Evolutionary conservation across 2,329 filamentous ascomycete genomes (phyloP).

Genomic region (Xylaria sp.): DNA sequence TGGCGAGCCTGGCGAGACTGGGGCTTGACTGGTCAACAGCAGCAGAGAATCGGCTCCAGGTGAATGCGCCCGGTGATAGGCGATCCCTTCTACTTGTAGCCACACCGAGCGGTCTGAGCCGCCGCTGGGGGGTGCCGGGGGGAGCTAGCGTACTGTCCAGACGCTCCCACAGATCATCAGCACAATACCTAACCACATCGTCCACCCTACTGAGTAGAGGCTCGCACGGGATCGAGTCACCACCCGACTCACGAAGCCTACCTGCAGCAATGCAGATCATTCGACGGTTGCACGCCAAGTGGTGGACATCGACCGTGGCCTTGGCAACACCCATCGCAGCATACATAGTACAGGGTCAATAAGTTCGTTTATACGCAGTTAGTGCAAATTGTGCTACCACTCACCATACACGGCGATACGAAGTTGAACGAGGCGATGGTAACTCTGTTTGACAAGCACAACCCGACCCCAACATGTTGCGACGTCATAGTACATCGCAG

Average conservation of each 20-base stretch:
- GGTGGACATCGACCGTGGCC: conserved; percentile 8
- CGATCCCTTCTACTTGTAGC: conserved; percentile 37
- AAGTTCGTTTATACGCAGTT: background rate
- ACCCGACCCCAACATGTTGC: conserved; percentile 8
- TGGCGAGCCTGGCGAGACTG: no score
- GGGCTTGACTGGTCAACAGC: conserved; percentile 25
- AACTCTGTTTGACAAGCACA: conserved; percentile 5
- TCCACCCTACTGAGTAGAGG: conserved; percentile 5
- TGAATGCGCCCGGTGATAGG: conserved; percentile 28
- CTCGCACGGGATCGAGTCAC: conserved; percentile 26
- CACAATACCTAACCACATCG: background rate
- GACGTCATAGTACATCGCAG: conserved; percentile 12
- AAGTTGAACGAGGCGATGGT: conserved; percentile 18
- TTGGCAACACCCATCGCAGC: conserved; percentile 8
- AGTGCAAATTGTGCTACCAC: conserved; percentile 1
- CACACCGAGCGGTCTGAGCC: conserved; percentile 40
- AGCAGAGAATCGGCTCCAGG: conserved; percentile 29
- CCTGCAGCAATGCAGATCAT: conserved; percentile 36
- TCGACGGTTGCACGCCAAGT: conserved; percentile 29
- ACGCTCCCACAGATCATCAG: conserved; percentile 4
- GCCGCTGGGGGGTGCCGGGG: conserved; percentile 19
- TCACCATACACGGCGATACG: conserved; percentile 11
- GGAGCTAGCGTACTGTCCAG: background rate
- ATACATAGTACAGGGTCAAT: background rate
- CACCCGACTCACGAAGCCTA: conserved; percentile 32